Conservation (phyloP, 2,329 filamentous ascomycete species). For the Aureobasidium sp. region DNA sequence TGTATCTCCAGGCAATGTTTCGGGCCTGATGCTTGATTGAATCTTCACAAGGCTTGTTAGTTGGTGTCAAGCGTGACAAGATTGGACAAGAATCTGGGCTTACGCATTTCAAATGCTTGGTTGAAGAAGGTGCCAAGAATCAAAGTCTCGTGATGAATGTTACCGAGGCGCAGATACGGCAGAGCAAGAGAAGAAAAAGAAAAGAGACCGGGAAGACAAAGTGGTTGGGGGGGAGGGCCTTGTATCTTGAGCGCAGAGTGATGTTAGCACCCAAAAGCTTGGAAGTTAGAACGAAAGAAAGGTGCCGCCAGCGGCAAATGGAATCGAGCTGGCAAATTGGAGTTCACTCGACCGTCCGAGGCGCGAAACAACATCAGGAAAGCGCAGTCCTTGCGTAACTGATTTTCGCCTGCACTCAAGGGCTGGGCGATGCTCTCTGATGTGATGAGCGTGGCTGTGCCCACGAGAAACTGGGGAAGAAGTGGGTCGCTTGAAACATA, state of each 20-base stretch:
- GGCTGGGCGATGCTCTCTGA: neutral
- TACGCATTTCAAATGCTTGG: constrained; percentile 12
- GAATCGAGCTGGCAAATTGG: neutral
- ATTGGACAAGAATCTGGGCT: constrained; percentile 4
- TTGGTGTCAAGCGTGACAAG: neutral
- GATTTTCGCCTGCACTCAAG: neutral
- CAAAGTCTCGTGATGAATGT: neutral
- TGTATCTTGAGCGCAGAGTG: constrained; percentile 5
- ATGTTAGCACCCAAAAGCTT: neutral
- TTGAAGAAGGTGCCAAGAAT: constrained; percentile 1
- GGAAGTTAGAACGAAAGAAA: neutral
- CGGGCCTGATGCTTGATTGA: constrained; percentile 15
- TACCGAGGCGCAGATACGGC: constrained; percentile 5
- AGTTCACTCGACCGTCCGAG: neutral
- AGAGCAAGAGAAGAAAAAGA: constrained; percentile 3
- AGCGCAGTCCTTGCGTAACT: constrained; percentile 1
- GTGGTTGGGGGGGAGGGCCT: neutral
- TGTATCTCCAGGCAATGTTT: constrained; percentile 14
- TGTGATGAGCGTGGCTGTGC: constrained; percentile 11
- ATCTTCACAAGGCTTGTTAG: constrained; percentile 12
- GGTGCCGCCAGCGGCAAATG: neutral
- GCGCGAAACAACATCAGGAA: neutral
- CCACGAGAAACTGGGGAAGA: constrained; percentile 7
- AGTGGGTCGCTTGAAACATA: constrained; percentile 5
- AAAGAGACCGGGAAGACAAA: neutral